Evolutionary conservation across 768 basidiomycete genomes (phyloP), one percentile per base, ranked within the genome.

Genomic region (Naganishia onofrii): DNA sequence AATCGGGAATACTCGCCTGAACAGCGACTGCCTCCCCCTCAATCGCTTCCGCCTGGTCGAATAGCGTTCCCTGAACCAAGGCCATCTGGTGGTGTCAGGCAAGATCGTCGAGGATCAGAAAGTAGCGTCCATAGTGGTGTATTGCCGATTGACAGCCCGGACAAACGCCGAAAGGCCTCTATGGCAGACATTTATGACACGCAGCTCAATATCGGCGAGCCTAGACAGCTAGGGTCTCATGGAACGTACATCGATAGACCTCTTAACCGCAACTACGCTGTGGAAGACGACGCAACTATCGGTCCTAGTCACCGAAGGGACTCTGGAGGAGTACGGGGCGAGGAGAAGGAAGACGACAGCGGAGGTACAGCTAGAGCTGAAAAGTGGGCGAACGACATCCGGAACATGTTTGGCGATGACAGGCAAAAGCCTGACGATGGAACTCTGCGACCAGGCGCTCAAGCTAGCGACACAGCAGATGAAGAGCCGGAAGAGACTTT

Each of bases 401-500:
- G 68, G 26, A 71, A 71, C 19, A 75, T 78, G 76, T 70, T 77
- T 8, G 57, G 66, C 13, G 66, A 51, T 56, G 66, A 57, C 34
- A 42, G 46, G n/a, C 55, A 60, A 65, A 57, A 15, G 17, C 1
- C 38, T 60, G 68, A 71, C 52, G 48, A 48, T 44, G 57, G 51
- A 67, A 70, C 57, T 44, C 48, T 55, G 36, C 52, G 26, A 54
- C 57, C 26, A 36, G 65, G 19, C 12, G 53, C 21, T 5, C 29
- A 56, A 46, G 29, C 71, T 46, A 38, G 48, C 34, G 19, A 54
- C 2, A 57, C 15, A n/a, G 70, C 23, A 51, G 66, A 51, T 19
- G 76, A 79, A 23, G 77, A 76, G 36, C 76, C 78, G 8, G 79
- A 79, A 68, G 79, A 78, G 19, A 80, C 79, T 0, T 42, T 80